Evolutionary conservation across 208 protist species (phyloP), one percentile per base, ranked within the genome.

Genomic region (Paratrypanosoma confusum): DNA sequence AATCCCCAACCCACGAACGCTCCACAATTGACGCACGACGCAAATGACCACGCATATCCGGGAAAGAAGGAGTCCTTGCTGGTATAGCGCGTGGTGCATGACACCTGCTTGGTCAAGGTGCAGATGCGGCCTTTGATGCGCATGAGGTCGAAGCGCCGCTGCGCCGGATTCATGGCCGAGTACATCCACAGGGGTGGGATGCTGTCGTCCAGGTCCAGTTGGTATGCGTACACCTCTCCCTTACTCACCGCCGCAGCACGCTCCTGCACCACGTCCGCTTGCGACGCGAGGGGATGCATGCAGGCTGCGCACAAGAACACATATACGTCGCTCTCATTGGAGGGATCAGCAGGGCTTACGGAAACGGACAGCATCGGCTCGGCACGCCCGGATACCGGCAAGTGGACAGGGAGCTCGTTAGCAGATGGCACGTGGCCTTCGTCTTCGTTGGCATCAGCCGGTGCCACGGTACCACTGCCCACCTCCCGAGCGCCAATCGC

Each of bases 1-100:
- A 91, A 91, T 10, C 74, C 77, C 79, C 82, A 91, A 4, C 82
- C 82, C 1, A 91, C 50, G 48, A 88, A 88, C 24, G 45, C 39
- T 2, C 64, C 53, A 42, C 82, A 91, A 35, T 53, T 71, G 17
- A 36, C 24, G 38, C 82, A 91, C 21, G 39, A 17, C 26, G 45
- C 49, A 34, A 59, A 79, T 43, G 66, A 74, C 79, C 82, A 91
- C 36, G 65, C 63, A 41, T 88, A 77, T 25, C 70, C 78, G 4
- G 61, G 2, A 34, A 91, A 91, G 56, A 87, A 91, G 26, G 78
- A 73, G 51, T 91, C 68, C 50, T 88, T 69, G 6, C 35, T 10
- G 10, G 58, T 75, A 74, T 82, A 90, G 11, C 29, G 10, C 11
- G 29, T n/a, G 13, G 29, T n/a, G 29, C 25, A 24, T 44, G 22